Conservation (phyloP, 73 alveolate species). For the Urostyla sp. region DNA sequence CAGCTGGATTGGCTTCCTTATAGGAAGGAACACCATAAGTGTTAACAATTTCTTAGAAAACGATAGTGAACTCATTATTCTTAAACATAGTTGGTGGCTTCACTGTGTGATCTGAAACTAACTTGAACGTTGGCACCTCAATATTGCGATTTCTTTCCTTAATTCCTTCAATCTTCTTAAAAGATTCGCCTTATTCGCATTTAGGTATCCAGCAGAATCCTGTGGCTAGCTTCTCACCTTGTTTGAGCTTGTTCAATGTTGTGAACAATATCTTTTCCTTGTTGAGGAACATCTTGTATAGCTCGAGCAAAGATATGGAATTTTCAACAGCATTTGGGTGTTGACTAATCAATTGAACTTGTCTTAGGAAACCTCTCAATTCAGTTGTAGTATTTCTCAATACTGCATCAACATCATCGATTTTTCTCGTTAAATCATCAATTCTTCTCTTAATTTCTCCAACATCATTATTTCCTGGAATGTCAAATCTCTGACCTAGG, state of each 20-base stretch:
- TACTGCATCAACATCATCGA: constrained; percentile 55
- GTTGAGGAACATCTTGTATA: constrained; percentile 64
- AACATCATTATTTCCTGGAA: constrained; percentile 47
- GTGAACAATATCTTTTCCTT: constrained; percentile 88
- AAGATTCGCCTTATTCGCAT: constrained; percentile 23
- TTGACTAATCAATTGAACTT: neutral
- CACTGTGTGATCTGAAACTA: constrained; percentile 47
- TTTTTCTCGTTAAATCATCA: constrained; percentile 52
- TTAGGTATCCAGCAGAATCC: constrained; percentile 82
- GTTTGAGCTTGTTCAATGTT: constrained; percentile 77
- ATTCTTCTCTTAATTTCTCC: constrained; percentile 8
- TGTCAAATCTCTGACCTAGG: constrained; percentile 60
- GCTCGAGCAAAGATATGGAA: constrained; percentile 36
- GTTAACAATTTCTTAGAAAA: constrained; percentile 88
- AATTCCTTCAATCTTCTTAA: constrained; percentile 7
- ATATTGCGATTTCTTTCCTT: constrained; percentile 39
- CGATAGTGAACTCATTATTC: constrained; percentile 71
- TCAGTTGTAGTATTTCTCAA: constrained; percentile 38
- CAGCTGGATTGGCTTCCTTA: constrained; percentile 93
- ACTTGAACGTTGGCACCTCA: constrained; percentile 55
- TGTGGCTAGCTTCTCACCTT: constrained; percentile 60
- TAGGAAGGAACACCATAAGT: constrained; percentile 93
- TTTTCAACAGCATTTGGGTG: constrained; percentile 1
- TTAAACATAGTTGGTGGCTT: constrained; percentile 83
- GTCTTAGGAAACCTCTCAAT: constrained; percentile 35